Base-by-base conservation (phyloP, 163 green algal genomes). In the Chlamydomonas reinhardtii region DNA sequence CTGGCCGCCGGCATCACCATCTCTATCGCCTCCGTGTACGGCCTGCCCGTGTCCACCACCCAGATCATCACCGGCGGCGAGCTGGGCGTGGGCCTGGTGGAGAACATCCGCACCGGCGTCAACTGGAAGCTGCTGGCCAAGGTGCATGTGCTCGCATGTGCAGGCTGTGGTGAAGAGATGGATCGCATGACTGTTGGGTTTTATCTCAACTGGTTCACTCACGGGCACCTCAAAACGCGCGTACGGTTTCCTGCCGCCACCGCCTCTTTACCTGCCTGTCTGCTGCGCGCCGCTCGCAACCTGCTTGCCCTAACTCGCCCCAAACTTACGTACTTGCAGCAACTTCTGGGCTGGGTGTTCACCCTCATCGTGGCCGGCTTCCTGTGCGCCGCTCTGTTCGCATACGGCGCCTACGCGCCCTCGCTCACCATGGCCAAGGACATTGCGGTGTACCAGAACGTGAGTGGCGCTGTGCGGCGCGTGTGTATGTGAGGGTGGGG, bases 21-120 rank as follows among this genome's bases (percentile, higher is more conserved):
- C 34, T 76, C 95, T 0, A 77, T 95, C 9, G 94, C 91, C 17
- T 95, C 93, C 25, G 83, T 88, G 43, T 91, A 92, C 37, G 93
- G 93, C 59, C 91, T 96, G 76, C 95, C 95, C 3, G 48, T 96
- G 22, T 96, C 93, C 84, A 96, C 92, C 73, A 97, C 94, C 20
- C 95, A 98, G 48, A 93, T 86, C 89, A 90, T 92, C 73, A 82
- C 86, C 61, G 91, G 91, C 34, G 88, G 89, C 24, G 91, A 91
- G 73, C 83, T 89, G 2, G 86, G 82, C 27, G 86, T 93, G 15
- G 90, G 90, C 0, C 76, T 93, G 32, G 39, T 87, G 3, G 90
- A 93, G 34, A 75, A 29, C 34, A 2, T 85, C 4, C 71, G 66
- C 27, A 74, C 54, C 15, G 79, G 86, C 54, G 79, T 88, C n/a